Evolutionary conservation across 2,329 filamentous ascomycete species (phyloP).

Genomic region (Nemania diffusa): DNA sequence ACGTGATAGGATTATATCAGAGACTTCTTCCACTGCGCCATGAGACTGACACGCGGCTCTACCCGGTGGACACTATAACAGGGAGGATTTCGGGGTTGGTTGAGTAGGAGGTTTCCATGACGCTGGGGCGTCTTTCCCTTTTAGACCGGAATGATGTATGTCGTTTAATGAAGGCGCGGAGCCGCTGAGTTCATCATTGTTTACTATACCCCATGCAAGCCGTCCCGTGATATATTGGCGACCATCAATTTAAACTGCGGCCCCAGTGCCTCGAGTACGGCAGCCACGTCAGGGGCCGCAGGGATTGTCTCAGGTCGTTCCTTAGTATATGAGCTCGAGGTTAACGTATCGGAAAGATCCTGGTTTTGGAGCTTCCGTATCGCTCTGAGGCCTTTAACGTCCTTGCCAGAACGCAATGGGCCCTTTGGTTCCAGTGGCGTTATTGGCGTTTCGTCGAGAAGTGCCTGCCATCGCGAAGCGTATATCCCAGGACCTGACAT

Average conservation of each 20-base stretch:
- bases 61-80: background rate
- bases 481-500: slow-evolving; percentile 77
- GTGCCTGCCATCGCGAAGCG: slow-evolving; percentile 75
- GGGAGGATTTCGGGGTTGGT: background rate
- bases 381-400: slow-evolving; percentile 58
- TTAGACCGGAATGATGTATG: slow-evolving; percentile 6
- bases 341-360: slow-evolving; percentile 43
- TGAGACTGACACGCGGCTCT: background rate
- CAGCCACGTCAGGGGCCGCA: slow-evolving; percentile 54
- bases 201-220: slow-evolving; percentile 19
- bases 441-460: slow-evolving; percentile 76
- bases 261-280: slow-evolving; percentile 40
- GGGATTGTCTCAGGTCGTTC: slow-evolving; percentile 49
- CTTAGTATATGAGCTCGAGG: slow-evolving; percentile 39
- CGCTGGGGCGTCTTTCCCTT: slow-evolving; percentile 4
- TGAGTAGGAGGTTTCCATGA: background rate
- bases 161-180: slow-evolving; percentile 8
- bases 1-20: background rate
- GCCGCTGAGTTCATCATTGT: slow-evolving; percentile 1
- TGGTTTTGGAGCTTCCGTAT: slow-evolving; percentile 57
- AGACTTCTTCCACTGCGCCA: background rate
- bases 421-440: slow-evolving; percentile 68
- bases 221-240: slow-evolving; percentile 37
- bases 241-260: slow-evolving; percentile 40
- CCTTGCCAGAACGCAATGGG: slow-evolving; percentile 62